Base-by-base conservation (phyloP, 176 grass and related monocot genomes). In the Carex littledalei region DNA sequence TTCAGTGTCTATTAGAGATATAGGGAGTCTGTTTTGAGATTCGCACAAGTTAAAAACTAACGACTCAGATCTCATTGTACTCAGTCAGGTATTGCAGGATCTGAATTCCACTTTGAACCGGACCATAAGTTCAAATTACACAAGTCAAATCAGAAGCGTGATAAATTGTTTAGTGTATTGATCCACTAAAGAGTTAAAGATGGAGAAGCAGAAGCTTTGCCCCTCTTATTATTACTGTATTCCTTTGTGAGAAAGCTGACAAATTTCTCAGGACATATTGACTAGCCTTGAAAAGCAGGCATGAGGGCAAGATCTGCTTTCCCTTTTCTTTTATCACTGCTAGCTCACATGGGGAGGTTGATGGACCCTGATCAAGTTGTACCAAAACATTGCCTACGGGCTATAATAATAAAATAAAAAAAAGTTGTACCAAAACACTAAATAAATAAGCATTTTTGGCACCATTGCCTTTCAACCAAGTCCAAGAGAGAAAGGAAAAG, bases 341-440 rank as follows among this genome's bases (percentile, higher is more conserved):
- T 68, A 35, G 39, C 14, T 83, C 81, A 83, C 81, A 83, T 83
- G 81, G 81, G 63, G 81, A 83, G 81, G 81, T 54, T 47, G 49
- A 83, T 83, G 41, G 80, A 18, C 20, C 80, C 81, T 56, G 73
- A 32, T 68, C 81, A 54, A 29, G 20, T 22, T 64, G 81, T 83
- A 67, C 26, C 26, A 26, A 26, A 26, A 26, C 26, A 26, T 26
- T 26, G 26, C 26, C 26, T 26, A 26, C 26, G 26, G 26, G 26
- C 26, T 26, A 26, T 26, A 26, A 26, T 26, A 26, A 26, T 26
- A 26, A 26, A 26, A 26, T 0, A 24, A 24, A 24, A 24, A 26
- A 26, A 26, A 26, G 26, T 26, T 26, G 26, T 26, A 26, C 81
- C 57, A 82, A 67, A 29, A 83, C 26, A 67, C 63, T 39, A 68